Percentiles rank a stretch among this genome's conserved stretches.
Conservation (phyloP, 345 rosid species). For the Nephelium lappaceum region DNA sequence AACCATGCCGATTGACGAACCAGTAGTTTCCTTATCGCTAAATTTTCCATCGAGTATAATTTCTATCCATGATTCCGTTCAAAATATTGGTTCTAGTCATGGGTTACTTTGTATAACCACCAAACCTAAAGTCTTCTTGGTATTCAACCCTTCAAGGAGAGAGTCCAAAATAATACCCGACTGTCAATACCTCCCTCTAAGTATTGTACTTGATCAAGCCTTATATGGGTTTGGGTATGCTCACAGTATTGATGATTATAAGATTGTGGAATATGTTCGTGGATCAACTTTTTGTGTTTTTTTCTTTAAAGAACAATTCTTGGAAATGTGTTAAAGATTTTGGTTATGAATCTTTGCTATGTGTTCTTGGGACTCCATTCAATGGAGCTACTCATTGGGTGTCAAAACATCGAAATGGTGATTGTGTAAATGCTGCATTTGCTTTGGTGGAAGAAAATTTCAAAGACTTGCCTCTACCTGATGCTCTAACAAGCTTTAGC, state of each 20-base stretch:
- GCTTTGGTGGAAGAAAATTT: not conserved
- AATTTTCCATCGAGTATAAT: not conserved
- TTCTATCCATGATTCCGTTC: not conserved
- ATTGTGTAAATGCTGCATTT: no score
- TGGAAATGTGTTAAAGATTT: not conserved
- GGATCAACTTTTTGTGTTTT: not conserved
- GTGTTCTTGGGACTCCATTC: not conserved
- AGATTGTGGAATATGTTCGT: not conserved
- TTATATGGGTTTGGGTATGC: not conserved
- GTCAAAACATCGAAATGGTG: not conserved
- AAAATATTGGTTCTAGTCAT: not conserved
- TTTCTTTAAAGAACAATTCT: not conserved
- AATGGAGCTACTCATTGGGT: conserved; percentile 14
- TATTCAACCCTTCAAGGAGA: not conserved
- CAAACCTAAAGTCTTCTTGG: not conserved
- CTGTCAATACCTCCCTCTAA: not conserved
- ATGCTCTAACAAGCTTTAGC: not conserved
- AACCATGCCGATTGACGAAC: not conserved
- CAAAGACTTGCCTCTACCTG: conserved; percentile 1
- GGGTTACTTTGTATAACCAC: not conserved
- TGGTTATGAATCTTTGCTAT: not conserved
- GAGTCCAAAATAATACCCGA: not conserved
- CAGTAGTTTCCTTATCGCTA: not conserved
- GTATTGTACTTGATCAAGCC: not conserved
- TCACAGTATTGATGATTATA: not conserved